Percentiles rank a stretch among this genome's conserved stretches.
Conservation (phyloP, 139 green algal genomes). For the Coelastrella sp. region DNA sequence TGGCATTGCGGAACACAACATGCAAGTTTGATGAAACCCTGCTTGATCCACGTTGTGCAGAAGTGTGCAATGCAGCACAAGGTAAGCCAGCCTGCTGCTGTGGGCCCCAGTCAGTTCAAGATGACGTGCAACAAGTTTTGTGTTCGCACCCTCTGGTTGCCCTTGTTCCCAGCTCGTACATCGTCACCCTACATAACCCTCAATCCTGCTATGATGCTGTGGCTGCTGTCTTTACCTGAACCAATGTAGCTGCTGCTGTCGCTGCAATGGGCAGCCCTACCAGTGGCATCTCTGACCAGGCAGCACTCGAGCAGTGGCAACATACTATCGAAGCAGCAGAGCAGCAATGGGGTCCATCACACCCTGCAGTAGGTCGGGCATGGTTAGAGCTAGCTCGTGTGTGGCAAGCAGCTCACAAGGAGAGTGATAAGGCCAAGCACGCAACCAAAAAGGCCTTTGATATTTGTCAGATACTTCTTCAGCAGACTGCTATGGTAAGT, state of each 20-base stretch:
- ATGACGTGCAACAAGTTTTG: too few relatives aligned
- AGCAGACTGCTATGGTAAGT: conserved; percentile 41
- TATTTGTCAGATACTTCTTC: conserved; percentile 44
- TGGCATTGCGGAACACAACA: background rate
- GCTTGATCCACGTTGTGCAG: conserved; percentile 6
- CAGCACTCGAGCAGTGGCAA: conserved; percentile 42
- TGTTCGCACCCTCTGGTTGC: too few relatives aligned
- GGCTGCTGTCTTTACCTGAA: background rate
- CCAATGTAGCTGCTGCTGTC: conserved; percentile 13
- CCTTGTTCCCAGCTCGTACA: background rate
- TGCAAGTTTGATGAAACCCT: background rate
- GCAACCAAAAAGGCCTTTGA: conserved; percentile 49
- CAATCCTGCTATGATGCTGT: background rate
- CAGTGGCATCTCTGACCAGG: background rate
- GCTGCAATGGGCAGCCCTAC: conserved; percentile 21
- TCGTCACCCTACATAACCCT: background rate
- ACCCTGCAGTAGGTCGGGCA: conserved; percentile 42
- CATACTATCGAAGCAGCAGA: conserved; percentile 45
- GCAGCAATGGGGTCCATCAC: conserved; percentile 15
- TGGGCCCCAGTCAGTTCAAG: too few relatives aligned
- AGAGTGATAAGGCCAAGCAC: conserved; percentile 29
- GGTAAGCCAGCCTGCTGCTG: background rate
- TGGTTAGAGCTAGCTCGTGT: conserved; percentile 46
- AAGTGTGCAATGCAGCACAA: conserved; percentile 35
- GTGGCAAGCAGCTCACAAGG: conserved; percentile 38